Percentiles rank a stretch among this genome's conserved stretches.
phyloP scores from a whole-genome alignment of 164 flowering plant genomes.

The Cinnamomum chago region DNA sequence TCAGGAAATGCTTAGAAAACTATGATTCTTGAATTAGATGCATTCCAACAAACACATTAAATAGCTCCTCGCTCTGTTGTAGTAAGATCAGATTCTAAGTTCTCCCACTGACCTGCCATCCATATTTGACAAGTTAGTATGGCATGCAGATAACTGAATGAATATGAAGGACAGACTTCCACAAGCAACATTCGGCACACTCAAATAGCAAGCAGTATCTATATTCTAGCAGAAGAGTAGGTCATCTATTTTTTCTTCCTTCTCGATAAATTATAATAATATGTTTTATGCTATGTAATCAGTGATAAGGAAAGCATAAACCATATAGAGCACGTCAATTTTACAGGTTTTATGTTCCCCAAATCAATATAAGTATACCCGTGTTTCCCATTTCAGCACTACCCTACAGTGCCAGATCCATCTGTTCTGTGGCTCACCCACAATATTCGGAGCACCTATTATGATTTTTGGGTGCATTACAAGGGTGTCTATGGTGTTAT shows the following conservation, averaged over 20 bases:
- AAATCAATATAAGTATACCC: neutral
- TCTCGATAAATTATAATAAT: too few relatives aligned
- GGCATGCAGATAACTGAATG: neutral
- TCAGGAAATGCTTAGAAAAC: neutral
- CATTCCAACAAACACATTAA: neutral
- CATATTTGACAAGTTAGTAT: neutral
- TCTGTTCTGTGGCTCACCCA: neutral
- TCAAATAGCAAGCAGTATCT: neutral
- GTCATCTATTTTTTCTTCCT: too few relatives aligned
- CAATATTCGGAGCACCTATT: neutral
- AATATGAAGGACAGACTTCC: neutral
- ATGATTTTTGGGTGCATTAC: neutral
- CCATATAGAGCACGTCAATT: neutral
- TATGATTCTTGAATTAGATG: neutral
- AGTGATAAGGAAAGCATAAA: neutral
- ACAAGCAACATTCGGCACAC: too few relatives aligned
- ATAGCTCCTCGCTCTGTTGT: neutral
- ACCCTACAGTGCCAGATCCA: neutral
- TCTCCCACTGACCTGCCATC: conserved; percentile 4
- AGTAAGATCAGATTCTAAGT: neutral
- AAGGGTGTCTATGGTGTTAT: neutral
- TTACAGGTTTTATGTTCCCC: neutral
- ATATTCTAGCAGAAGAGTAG: neutral
- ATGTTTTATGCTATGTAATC: neutral
- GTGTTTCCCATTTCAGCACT: neutral